Evolutionary conservation across 1,284 basidiomycete genomes (phyloP).

Genomic region (Gomphus bonarii): DNA sequence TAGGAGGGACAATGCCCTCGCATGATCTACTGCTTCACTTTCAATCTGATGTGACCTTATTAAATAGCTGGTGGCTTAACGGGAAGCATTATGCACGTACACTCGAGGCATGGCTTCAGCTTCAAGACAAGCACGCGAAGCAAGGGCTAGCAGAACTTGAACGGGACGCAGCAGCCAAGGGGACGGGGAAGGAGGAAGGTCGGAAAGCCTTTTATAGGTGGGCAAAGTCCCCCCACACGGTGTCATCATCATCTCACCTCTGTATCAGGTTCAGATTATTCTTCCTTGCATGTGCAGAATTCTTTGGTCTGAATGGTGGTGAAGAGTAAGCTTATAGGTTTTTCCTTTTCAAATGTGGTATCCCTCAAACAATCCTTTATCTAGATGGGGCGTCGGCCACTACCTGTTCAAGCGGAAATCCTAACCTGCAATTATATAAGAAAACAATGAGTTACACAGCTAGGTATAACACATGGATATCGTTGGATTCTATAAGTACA

Average conservation of each 20-base stretch:
- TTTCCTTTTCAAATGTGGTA: neutral
- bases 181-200: slow-evolving; percentile 36
- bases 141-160: slow-evolving; percentile 35
- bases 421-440: slow-evolving; percentile 7
- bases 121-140: slow-evolving; percentile 45
- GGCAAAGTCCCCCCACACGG: slow-evolving; percentile 1
- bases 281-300: slow-evolving; percentile 67
- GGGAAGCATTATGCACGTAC: slow-evolving; percentile 62
- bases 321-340: slow-evolving; percentile 40
- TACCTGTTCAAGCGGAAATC: slow-evolving; percentile 37
- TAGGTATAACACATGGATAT: neutral
- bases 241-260: neutral
- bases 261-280: slow-evolving; percentile 55
- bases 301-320: slow-evolving; percentile 58
- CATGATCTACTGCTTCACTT: slow-evolving; percentile 65
- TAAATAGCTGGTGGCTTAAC: slow-evolving; percentile 55
- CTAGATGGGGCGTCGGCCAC: no score
- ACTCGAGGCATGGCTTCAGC: slow-evolving; percentile 58
- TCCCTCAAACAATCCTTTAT: no score
- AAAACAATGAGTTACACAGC: neutral
- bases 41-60: slow-evolving; percentile 51
- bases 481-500: neutral
- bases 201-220: slow-evolving; percentile 52
- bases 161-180: no score
- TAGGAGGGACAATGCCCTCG: slow-evolving; percentile 56